Conservation (phyloP, 2,329 filamentous ascomycete genomes). For the Venturia aucupariae region DNA sequence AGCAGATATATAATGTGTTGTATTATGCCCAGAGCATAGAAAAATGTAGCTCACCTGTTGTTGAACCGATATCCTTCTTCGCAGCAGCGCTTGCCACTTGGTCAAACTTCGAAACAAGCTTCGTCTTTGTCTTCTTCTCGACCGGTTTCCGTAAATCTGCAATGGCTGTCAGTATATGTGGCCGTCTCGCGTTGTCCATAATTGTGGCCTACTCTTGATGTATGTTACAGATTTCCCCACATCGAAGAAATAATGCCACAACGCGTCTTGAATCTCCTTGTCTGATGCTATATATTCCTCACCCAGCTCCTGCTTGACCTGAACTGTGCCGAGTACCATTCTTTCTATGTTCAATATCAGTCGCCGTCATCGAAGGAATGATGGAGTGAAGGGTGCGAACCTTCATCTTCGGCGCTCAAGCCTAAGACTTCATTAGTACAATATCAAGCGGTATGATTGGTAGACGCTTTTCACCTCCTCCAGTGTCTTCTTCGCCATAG, state of each 20-base stretch:
- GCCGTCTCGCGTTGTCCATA: constrained; percentile 23
- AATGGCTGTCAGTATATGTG: constrained; percentile 24
- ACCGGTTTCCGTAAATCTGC: not conserved
- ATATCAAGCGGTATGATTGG: not conserved
- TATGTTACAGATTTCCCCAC: constrained; percentile 77
- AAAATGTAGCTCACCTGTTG: constrained; percentile 36
- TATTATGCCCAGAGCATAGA: constrained; percentile 10
- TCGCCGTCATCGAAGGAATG: not conserved
- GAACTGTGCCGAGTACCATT: constrained; percentile 56
- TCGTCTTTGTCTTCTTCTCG: constrained; percentile 1
- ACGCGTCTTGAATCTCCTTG: constrained; percentile 72
- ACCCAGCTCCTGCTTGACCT: constrained; percentile 59
- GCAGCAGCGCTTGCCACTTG: constrained; percentile 33
- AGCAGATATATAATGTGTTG: not conserved
- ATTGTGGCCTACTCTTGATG: constrained; percentile 49
- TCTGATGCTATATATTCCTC: constrained; percentile 52
- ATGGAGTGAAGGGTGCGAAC: constrained; percentile 16
- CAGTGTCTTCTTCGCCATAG: constrained; percentile 25
- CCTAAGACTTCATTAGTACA: constrained; percentile 17
- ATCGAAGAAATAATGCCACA: constrained; percentile 97
- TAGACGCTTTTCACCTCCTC: not conserved
- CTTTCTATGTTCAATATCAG: constrained; percentile 29
- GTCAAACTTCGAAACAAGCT: constrained; percentile 33
- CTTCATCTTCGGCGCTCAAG: constrained; percentile 31
- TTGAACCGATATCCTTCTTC: constrained; percentile 31